Evolutionary conservation across 78 protist genomes (phyloP).

Genomic region (Pelomyxa schiedti): DNA sequence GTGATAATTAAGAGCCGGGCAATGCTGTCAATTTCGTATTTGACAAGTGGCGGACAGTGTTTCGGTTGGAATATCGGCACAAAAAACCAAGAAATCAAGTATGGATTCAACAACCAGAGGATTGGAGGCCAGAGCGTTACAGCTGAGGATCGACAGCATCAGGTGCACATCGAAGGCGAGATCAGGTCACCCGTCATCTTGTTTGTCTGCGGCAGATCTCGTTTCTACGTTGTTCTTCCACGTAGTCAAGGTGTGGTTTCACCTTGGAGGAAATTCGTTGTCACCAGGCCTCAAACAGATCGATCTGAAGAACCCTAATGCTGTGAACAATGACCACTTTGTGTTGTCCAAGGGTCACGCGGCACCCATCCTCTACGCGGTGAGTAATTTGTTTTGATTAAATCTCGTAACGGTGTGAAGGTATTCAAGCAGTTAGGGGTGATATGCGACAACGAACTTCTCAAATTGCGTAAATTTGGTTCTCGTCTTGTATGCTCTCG

Average conservation of each 20-base stretch:
- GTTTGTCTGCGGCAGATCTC: neutral
- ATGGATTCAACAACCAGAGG: too few species aligned
- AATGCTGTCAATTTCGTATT: too few species aligned
- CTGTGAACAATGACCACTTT: neutral
- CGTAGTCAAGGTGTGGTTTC: neutral
- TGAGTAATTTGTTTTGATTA: too few species aligned
- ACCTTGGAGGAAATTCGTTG: neutral
- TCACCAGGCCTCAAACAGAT: neutral
- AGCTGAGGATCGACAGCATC: neutral
- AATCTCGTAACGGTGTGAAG: too few species aligned
- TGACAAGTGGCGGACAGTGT: too few species aligned
- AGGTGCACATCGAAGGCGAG: neutral
- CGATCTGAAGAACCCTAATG: neutral
- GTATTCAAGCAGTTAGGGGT: neutral
- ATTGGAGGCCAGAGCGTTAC: neutral
- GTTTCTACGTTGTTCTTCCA: neutral
- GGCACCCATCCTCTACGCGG: neutral
- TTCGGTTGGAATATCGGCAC: too few species aligned
- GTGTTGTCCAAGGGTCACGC: neutral
- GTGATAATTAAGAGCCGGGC: too few species aligned
- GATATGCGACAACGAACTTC: neutral
- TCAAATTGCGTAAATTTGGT: neutral
- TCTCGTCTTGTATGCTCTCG: too few species aligned
- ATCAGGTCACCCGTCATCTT: neutral
- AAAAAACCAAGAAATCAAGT: too few species aligned